phyloP scores from a whole-genome alignment of 148 eudicot species.

The Pouteria glomerata region DNA sequence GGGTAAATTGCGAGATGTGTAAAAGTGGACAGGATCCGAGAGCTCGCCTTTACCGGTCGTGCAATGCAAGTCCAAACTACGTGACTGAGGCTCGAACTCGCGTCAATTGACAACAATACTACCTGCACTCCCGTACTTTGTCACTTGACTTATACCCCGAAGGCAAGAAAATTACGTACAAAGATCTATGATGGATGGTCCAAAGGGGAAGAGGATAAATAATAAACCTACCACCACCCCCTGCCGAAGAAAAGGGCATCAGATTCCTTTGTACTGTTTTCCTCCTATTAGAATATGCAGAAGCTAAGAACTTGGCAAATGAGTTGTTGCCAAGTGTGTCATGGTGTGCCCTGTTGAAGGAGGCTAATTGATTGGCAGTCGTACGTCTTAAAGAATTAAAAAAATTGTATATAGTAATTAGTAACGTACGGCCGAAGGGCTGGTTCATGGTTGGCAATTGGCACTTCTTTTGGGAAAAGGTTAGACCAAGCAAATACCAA shows the following conservation, averaged over 20 bases:
- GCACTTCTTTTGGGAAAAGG: constrained; percentile 22
- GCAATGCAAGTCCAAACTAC: no score
- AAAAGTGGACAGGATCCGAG: no score
- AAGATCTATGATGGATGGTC: constrained; percentile 12
- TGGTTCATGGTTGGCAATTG: constrained; percentile 24
- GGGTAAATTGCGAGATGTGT: no score
- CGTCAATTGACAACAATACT: no score
- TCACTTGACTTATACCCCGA: not conserved
- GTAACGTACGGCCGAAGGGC: not conserved
- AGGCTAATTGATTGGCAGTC: not conserved
- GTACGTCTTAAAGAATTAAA: not conserved
- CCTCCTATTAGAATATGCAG: not conserved
- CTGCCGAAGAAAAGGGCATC: constrained; percentile 11
- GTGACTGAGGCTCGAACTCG: no score
- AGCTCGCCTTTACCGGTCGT: no score
- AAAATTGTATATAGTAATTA: not conserved
- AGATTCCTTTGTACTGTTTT: constrained; percentile 21
- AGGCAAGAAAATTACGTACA: constrained; percentile 11
- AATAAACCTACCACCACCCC: constrained; percentile 9
- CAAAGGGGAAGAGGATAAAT: constrained; percentile 24
- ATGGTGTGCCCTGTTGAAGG: constrained; percentile 8
- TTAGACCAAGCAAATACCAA: constrained; percentile 18
- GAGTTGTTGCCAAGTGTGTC: constrained; percentile 17
- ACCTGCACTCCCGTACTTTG: not conserved
- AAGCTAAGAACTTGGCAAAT: constrained; percentile 11